A percentile compares a stretch with the other conserved stretches of the same genome.
These are phyloP conservation scores for Oxyria digyna DNA, from an alignment of 148 eudicot genomes.

Conservation along the genomic window DNA sequence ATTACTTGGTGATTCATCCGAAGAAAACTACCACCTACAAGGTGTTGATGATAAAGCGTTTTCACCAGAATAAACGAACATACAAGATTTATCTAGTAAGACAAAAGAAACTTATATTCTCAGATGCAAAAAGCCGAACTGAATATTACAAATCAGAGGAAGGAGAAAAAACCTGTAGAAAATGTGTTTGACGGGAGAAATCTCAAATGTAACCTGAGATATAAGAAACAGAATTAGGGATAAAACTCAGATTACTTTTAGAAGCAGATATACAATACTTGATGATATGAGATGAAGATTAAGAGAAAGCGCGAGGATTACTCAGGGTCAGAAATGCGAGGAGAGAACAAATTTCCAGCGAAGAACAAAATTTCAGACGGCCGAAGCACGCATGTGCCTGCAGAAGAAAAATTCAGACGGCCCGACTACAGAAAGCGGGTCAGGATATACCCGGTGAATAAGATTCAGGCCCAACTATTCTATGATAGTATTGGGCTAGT, in stretches of 20 bases:
- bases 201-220: not conserved
- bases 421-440: not conserved
- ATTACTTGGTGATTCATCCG: not conserved
- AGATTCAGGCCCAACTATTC: not conserved
- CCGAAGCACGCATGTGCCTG: not conserved
- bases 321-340: not conserved
- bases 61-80: not conserved
- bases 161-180: not conserved
- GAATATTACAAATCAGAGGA: not conserved
- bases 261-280: not conserved
- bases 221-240: not conserved
- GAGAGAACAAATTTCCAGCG: not conserved
- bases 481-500: not conserved
- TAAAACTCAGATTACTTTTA: not conserved
- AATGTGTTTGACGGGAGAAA: slow-evolving; percentile 2
- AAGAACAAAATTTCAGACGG: not conserved
- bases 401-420: not conserved
- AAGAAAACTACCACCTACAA: not conserved
- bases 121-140: not conserved
- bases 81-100: not conserved
- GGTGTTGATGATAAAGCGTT: not conserved
- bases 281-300: not conserved
- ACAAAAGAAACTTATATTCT: not conserved
- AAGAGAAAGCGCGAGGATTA: not conserved
- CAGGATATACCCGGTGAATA: not conserved